A percentile compares a stretch with the other conserved stretches of the same genome.
Evolutionary conservation across 345 rosid genomes (phyloP).

Genomic region (Sonneratia alba): DNA sequence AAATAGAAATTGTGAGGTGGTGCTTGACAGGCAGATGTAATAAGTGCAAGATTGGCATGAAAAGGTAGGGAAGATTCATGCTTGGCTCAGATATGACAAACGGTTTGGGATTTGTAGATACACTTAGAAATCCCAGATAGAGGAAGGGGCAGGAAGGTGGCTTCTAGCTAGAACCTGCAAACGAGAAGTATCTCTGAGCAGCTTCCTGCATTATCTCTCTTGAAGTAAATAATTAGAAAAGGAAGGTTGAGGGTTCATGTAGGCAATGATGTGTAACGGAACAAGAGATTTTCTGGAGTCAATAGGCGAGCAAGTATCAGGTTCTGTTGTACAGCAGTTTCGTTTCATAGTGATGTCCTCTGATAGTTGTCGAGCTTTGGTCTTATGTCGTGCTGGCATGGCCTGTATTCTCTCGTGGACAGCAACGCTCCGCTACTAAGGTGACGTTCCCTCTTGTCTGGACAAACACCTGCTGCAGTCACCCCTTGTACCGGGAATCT

Average conservation of each 20-base stretch:
- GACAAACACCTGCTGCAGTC: constrained; percentile 99
- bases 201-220: background rate
- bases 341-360: background rate
- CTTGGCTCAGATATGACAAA: background rate
- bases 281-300: background rate
- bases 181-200: background rate
- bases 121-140: background rate
- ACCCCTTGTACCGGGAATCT: constrained; percentile 81
- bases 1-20: background rate
- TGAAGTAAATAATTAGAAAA: background rate
- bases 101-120: background rate
- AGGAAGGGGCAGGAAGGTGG: background rate
- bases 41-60: background rate
- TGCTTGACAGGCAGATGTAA: background rate
- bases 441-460: constrained; percentile 96
- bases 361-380: background rate
- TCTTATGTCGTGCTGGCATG: background rate
- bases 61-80: background rate
- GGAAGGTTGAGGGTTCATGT: background rate
- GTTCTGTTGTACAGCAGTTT: background rate
- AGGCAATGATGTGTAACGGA: background rate
- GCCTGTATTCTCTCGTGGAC: constrained; percentile 12
- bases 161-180: background rate
- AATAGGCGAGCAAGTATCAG: background rate
- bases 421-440: constrained; percentile 95